Evolutionary conservation across 1,284 basidiomycete species (phyloP), one percentile per base, ranked within the genome.

Genomic region (Wallemia mellicola): DNA sequence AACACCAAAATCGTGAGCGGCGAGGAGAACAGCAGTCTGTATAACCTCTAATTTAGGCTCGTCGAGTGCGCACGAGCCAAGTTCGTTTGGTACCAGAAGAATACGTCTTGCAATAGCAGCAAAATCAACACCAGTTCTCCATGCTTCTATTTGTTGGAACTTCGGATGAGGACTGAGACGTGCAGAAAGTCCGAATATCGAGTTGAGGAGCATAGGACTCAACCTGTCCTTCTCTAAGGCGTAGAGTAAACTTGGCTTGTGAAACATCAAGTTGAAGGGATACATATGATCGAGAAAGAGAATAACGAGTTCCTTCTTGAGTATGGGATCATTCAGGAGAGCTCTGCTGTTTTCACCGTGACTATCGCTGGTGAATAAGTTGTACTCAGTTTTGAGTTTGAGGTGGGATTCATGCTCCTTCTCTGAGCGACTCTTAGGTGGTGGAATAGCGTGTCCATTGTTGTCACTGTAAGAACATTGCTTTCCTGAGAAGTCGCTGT

Each of bases 391-490:
- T 62, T 26, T 64, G 59, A 58, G 61, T 62, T 62, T 28, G 48
- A 9, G 33, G 24, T 60, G 61, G 19, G 60, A 57, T 22, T 59
- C 28, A 1, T 61, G 62, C 27, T 58, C 60, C 25, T 32, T 58
- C 57, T 30, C 27, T 30, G 68, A 67, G 15, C 69, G 65, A 3
- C 68, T 69, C 15, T 68, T 66, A 15, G 70, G 70, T 2, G 70
- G 69, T 1, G 70, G 70, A 24, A 71, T 70, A 22, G 66, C 64
- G 56, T 71, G 67, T 26, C 70, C 70, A 58, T 68, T 66, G 2
- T 69, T 65, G 62, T 71, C 71, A 63, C 71, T 61, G 60, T 74
- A 74, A 33, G 70, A 64, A 62, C 73, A 74, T 1, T 68, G 64
- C 38, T 71, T 63, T 15, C 70, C 70, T 5, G 71, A 72, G 62